Evolutionary conservation across 805 yeast genomes (phyloP).

Genomic region (Metschnikowia vanudenii): DNA sequence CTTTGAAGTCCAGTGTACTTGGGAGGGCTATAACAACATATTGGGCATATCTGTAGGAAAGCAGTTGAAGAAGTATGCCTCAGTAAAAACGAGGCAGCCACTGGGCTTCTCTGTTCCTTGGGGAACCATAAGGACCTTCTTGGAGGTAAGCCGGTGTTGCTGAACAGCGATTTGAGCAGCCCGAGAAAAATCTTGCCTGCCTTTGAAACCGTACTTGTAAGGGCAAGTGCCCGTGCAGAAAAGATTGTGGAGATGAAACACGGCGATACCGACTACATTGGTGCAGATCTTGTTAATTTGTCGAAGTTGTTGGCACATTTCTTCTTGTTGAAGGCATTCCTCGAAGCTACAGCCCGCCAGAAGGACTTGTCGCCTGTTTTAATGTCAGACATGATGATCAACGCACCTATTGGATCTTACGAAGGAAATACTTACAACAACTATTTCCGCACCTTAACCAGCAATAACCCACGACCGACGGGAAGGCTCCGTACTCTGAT

Average conservation of each 20-base stretch:
- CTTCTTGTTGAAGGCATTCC: slow-evolving; percentile 43
- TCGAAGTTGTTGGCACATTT: slow-evolving; percentile 53
- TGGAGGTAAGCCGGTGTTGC: slow-evolving; percentile 33
- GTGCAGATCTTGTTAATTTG: slow-evolving; percentile 44
- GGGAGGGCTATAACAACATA: slow-evolving; percentile 97
- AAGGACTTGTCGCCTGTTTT: no score
- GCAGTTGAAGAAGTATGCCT: slow-evolving; percentile 51
- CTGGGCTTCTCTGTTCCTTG: slow-evolving; percentile 47
- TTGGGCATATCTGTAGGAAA: slow-evolving; percentile 83
- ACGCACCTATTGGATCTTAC: slow-evolving; percentile 77
- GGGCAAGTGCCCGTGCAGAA: slow-evolving; percentile 35
- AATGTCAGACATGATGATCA: slow-evolving; percentile 74
- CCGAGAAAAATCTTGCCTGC: slow-evolving; percentile 24
- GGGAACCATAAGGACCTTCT: slow-evolving; percentile 27
- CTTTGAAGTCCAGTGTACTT: slow-evolving; percentile 97
- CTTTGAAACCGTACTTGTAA: slow-evolving; percentile 37
- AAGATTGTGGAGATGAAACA: slow-evolving; percentile 31
- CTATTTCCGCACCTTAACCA: slow-evolving; percentile 58
- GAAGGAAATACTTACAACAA: slow-evolving; percentile 83
- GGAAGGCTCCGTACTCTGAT: slow-evolving; percentile 61
- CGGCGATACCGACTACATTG: slow-evolving; percentile 46
- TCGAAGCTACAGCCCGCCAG: no score
- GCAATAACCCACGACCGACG: slow-evolving; percentile 45
- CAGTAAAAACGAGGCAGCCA: slow-evolving; percentile 35
- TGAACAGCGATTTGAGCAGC: slow-evolving; percentile 20